Evolutionary conservation across 129 eudicot genomes (phyloP), one percentile per base, ranked within the genome.

Genomic region (Flaveria bidentis): DNA sequence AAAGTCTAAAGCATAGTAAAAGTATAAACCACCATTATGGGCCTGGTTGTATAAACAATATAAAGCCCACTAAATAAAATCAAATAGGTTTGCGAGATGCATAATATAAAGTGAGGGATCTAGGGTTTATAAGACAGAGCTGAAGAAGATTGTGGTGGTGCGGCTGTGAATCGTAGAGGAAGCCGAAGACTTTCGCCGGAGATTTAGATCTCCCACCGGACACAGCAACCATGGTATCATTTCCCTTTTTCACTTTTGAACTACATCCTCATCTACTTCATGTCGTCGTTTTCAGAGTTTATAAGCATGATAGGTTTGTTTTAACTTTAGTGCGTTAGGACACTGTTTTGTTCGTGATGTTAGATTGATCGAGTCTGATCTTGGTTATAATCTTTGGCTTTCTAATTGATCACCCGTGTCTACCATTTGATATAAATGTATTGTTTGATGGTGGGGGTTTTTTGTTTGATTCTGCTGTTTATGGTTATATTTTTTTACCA

Each of bases 51-150:
- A 9, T 18, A 10, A 15, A 51, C 2, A 8, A 46, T 45, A 10
- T 10, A 15, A 64, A 76, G 80, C 80, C 80, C 80, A 51, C 10
- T 12, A 28, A 28, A 28, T 28, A 28, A 28, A 28, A 28, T 28
- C 1, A 14, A 75, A 49, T 45, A 61, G 79, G 80, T 65, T 61
- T 49, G 6, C 39, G 5, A 46, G 61, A 8, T 18, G 52, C 20
- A 76, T 76, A 66, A 52, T 18, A 45, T 45, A 45, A 53, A 33
- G 3, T 51, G 11, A 36, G 41, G 41, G 28, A 76, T 39, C 50
- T 76, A 76, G 80, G 80, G 80, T 76, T 76, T 76, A 47, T 39
- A 2, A 76, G 8, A 51, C 16, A 16, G 2, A 60, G 51, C 67
- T 73, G n/a, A 60, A 74, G 46, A 61, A 25, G 30, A 74, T 46